Evolutionary conservation across 2,329 filamentous ascomycete species (phyloP).

Genomic region (Diaporthe sp.): DNA sequence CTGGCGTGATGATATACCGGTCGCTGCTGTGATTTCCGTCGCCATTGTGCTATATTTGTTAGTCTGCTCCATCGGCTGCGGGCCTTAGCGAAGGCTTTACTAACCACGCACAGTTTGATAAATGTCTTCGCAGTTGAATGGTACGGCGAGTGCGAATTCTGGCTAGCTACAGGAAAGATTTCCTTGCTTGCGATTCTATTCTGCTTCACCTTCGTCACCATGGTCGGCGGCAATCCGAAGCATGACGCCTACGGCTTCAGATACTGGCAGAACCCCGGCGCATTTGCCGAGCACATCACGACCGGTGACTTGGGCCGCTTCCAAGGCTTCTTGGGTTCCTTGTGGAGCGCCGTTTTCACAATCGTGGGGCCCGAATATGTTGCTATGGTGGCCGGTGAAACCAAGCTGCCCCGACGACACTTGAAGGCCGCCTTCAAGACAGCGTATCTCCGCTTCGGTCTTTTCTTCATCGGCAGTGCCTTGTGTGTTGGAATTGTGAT

Average conservation of each 20-base stretch:
- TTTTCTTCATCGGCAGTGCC: constrained; percentile 79
- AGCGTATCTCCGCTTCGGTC: constrained; percentile 78
- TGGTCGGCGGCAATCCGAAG: constrained; percentile 82
- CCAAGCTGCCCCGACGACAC: constrained; percentile 71
- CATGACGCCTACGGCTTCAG: constrained; percentile 78
- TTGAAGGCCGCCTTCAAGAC: constrained; percentile 80
- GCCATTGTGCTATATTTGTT: constrained; percentile 70
- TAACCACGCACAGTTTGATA: constrained; percentile 50
- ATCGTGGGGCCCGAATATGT: constrained; percentile 78
- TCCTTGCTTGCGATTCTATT: constrained; percentile 76
- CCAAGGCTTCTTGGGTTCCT: constrained; percentile 76
- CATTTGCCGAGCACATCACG: constrained; percentile 73
- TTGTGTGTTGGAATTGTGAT: constrained; percentile 77
- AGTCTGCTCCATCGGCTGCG: constrained; percentile 43
- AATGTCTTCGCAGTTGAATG: constrained; percentile 76
- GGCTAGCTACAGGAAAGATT: constrained; percentile 73
- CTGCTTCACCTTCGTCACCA: constrained; percentile 81
- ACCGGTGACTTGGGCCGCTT: constrained; percentile 74
- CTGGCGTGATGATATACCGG: constrained; percentile 60
- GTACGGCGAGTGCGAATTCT: constrained; percentile 81
- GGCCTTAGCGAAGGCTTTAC: background rate
- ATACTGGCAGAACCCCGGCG: constrained; percentile 73
- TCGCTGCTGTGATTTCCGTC: constrained; percentile 67
- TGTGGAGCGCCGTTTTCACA: constrained; percentile 74
- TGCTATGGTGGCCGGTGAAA: constrained; percentile 77